A percentile compares a stretch with the other conserved stretches of the same genome.
These are phyloP conservation scores for Cokeromyces recurvatus DNA, from an alignment of 371 early-diverging fungal species.

Conservation along the genomic window DNA sequence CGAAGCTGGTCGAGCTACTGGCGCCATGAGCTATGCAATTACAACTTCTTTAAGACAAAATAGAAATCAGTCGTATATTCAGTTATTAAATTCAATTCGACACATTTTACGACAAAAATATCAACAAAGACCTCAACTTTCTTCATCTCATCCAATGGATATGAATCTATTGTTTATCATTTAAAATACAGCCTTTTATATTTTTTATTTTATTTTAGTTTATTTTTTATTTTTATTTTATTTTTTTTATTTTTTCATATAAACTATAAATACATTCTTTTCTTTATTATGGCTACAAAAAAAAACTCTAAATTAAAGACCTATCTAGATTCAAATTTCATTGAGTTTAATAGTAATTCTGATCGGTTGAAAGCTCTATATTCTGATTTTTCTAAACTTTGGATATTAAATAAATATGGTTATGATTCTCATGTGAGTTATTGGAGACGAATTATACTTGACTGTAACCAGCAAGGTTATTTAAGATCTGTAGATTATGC, in stretches of 20 bases:
- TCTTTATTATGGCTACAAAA: conserved; percentile 11
- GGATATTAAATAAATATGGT: conserved; percentile 22
- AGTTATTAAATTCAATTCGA: conserved; percentile 70
- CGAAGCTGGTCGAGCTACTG: conserved; percentile 56
- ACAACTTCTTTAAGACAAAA: conserved; percentile 50
- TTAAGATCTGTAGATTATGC: conserved; percentile 13
- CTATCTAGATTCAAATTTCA: conserved; percentile 12
- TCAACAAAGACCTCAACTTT: conserved; percentile 79
- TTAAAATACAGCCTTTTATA: too few relatives aligned
- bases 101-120: conserved; percentile 63
- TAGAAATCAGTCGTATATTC: conserved; percentile 63
- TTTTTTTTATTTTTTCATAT: too few relatives aligned
- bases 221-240: too few relatives aligned
- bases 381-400: conserved; percentile 25
- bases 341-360: conserved; percentile 18
- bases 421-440: conserved; percentile 23
- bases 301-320: conserved; percentile 15
- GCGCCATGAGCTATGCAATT: conserved; percentile 88
- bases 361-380: conserved; percentile 22
- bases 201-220: too few relatives aligned
- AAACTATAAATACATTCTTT: too few relatives aligned
- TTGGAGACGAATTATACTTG: conserved; percentile 22
- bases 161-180: conserved; percentile 65
- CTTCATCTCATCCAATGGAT: conserved; percentile 71
- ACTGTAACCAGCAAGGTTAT: conserved; percentile 20